phyloP scores from a whole-genome alignment of 768 basidiomycete species.

The Udeniomyces megalosporus region DNA sequence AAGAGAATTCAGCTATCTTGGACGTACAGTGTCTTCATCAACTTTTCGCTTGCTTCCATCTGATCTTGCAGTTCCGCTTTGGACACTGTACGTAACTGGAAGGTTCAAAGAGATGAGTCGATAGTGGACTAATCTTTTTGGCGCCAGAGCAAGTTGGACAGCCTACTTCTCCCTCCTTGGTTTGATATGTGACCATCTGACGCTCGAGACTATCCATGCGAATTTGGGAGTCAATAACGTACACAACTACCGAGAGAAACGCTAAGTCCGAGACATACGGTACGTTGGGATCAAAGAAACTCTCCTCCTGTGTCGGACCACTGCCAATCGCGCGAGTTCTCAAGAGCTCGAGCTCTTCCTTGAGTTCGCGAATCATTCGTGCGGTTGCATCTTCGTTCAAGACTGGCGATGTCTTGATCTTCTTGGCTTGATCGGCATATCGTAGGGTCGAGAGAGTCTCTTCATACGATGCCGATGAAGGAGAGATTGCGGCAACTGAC shows the following conservation, averaged over 20 bases:
- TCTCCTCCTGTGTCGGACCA: constrained; percentile 40
- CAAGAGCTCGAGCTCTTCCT: constrained; percentile 75
- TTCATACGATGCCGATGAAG: not conserved
- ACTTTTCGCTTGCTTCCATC: constrained; percentile 54
- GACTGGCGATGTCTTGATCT: constrained; percentile 99
- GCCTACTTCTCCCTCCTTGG: constrained; percentile 84
- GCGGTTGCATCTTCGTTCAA: constrained; percentile 99
- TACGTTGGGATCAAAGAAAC: constrained; percentile 58
- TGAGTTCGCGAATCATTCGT: constrained; percentile 93
- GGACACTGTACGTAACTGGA: constrained; percentile 84
- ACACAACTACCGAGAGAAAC: too few species aligned
- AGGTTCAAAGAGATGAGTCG: too few species aligned
- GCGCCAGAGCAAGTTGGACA: too few species aligned
- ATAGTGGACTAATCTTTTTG: too few species aligned
- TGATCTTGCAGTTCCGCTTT: constrained; percentile 97
- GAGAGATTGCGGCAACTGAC: not conserved
- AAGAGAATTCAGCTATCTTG: too few species aligned
- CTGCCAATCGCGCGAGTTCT: constrained; percentile 42
- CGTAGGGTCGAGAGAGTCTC: constrained; percentile 51
- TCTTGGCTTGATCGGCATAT: constrained; percentile 96
- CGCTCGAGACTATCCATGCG: constrained; percentile 36
- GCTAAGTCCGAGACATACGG: constrained; percentile 31
- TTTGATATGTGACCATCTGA: constrained; percentile 87
- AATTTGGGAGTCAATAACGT: not conserved
- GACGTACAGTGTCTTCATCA: constrained; percentile 57